Evolutionary conservation across 2,329 filamentous ascomycete species (phyloP).

Genomic region (Tolypocladium nubicola): DNA sequence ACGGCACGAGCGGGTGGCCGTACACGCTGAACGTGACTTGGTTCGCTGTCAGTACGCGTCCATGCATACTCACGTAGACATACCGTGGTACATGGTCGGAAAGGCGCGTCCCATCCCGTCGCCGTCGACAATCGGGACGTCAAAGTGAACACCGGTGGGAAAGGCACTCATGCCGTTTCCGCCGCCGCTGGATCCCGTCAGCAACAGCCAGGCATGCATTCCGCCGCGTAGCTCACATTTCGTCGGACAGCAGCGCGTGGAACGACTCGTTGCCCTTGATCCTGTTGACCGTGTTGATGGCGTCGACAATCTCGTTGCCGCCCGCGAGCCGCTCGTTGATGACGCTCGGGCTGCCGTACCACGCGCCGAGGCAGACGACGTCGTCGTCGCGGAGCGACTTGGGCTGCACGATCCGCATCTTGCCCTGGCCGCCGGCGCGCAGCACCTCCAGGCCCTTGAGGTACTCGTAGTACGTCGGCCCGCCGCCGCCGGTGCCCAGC

Average conservation of each 20-base stretch:
- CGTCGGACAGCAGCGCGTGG: slow-evolving; percentile 22
- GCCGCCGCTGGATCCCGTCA: slow-evolving; percentile 16
- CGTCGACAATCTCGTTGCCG: slow-evolving; percentile 24
- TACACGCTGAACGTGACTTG: slow-evolving; percentile 27
- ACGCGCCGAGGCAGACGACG: slow-evolving; percentile 29
- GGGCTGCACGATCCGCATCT: slow-evolving; percentile 29
- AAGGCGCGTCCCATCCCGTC: slow-evolving; percentile 28
- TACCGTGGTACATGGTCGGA: slow-evolving; percentile 25
- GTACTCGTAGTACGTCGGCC: slow-evolving; percentile 29
- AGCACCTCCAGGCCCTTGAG: slow-evolving; percentile 29
- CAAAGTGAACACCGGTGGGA: slow-evolving; percentile 20
- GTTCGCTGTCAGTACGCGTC: neutral
- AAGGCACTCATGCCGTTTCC: slow-evolving; percentile 27
- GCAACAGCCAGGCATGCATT: neutral
- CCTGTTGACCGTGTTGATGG: slow-evolving; percentile 23
- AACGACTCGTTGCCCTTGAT: slow-evolving; percentile 20
- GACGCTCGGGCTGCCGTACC: slow-evolving; percentile 32
- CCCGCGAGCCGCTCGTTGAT: slow-evolving; percentile 25
- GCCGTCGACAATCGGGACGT: slow-evolving; percentile 25
- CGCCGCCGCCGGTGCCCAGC: slow-evolving; percentile 26
- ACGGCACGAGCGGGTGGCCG: slow-evolving; percentile 23
- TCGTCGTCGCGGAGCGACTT: slow-evolving; percentile 25
- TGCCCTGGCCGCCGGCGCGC: slow-evolving; percentile 18
- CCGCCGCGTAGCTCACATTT: slow-evolving; percentile 19
- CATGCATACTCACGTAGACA: neutral